Evolutionary conservation across 1,284 basidiomycete species (phyloP).

Genomic region (Ustilago loliicola): DNA sequence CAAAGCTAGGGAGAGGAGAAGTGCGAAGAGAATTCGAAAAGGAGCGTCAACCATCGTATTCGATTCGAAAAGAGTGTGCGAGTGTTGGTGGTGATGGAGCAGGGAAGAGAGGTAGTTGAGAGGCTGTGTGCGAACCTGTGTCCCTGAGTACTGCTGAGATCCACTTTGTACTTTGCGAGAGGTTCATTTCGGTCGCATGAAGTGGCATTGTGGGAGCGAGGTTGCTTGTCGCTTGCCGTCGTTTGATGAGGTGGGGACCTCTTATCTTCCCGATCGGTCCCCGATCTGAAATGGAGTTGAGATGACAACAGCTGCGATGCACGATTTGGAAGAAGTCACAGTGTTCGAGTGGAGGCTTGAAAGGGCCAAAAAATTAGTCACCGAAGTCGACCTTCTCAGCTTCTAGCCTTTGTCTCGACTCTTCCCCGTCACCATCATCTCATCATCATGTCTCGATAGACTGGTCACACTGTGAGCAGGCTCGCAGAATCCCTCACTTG

Average conservation of each 20-base stretch:
- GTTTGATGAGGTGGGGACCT: slow-evolving; percentile 15
- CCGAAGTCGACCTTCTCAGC: not conserved
- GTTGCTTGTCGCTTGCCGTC: slow-evolving; percentile 19
- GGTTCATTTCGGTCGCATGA: slow-evolving; percentile 3
- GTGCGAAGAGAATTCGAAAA: not conserved
- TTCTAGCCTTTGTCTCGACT: not conserved
- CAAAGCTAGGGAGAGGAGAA: not conserved
- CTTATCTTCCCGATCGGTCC: not conserved
- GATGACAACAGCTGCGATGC: slow-evolving; percentile 10
- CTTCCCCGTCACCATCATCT: not conserved
- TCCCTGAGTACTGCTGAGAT: not conserved
- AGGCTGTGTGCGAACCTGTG: not conserved
- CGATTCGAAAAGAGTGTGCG: slow-evolving; percentile 3
- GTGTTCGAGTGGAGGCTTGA: slow-evolving; percentile 3
- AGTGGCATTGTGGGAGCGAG: not conserved
- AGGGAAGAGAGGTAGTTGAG: not conserved
- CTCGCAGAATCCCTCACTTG: not conserved
- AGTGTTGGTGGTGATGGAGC: not conserved
- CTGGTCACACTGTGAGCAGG: not conserved
- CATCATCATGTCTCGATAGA: not conserved
- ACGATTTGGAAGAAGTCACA: not conserved
- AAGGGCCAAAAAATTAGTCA: slow-evolving; percentile 8
- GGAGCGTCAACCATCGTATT: not conserved
- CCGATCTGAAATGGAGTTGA: not conserved
- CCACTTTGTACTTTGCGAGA: not conserved